Percentiles rank a stretch among this genome's conserved stretches.
Conservation (phyloP, 1,284 basidiomycete species). For the Ceratobasidium theobromae region DNA sequence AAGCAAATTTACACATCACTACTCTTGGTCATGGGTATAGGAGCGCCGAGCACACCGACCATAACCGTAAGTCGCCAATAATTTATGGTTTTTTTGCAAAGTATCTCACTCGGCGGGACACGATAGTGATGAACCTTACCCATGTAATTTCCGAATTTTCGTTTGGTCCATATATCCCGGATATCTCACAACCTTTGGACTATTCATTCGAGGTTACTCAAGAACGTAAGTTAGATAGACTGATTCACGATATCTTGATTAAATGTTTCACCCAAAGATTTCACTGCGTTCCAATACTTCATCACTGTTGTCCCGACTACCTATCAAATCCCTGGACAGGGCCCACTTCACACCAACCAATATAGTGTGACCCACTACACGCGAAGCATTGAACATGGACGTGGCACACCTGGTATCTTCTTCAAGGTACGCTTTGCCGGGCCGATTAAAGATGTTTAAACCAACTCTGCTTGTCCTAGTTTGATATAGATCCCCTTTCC, state of each 20-base stretch:
- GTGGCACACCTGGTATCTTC: constrained; percentile 88
- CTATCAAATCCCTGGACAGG: constrained; percentile 71
- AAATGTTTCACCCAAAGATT: constrained; percentile 49
- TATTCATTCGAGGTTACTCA: constrained; percentile 82
- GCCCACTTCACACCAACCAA: constrained; percentile 78
- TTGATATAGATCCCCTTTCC: constrained; percentile 89
- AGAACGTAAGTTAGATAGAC: constrained; percentile 62
- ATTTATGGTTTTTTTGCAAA: neutral
- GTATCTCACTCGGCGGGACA: constrained; percentile 7
- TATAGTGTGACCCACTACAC: constrained; percentile 96
- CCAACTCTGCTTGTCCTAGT: constrained; percentile 43
- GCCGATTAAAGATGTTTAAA: neutral
- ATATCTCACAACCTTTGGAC: constrained; percentile 93
- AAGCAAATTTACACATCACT: constrained; percentile 85
- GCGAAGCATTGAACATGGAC: constrained; percentile 71
- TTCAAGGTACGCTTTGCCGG: constrained; percentile 58
- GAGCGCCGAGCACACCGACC: constrained; percentile 84
- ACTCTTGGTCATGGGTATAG: constrained; percentile 93
- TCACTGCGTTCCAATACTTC: constrained; percentile 95
- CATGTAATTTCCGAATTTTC: constrained; percentile 97
- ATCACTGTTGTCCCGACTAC: constrained; percentile 92
- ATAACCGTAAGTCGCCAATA: constrained; percentile 57
- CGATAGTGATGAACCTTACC: constrained; percentile 89
- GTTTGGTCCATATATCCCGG: constrained; percentile 94
- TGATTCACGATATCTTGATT: neutral